Percentiles rank a stretch among this genome's conserved stretches.
Evolutionary conservation across 2,329 filamentous ascomycete species (phyloP).

Genomic region (Aspergillus arachidicola): DNA sequence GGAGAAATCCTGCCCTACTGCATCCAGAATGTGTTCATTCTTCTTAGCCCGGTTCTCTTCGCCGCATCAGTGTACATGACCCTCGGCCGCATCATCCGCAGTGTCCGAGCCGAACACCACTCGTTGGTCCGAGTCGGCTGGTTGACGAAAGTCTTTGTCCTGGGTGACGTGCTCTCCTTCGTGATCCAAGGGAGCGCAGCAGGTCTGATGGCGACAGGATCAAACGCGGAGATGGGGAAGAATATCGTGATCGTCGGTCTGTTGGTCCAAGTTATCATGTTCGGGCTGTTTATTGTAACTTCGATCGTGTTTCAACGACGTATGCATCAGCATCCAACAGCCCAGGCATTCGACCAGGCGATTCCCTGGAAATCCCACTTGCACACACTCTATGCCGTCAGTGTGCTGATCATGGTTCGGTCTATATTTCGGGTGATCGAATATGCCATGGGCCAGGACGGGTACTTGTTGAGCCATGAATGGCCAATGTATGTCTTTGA

Average conservation of each 20-base stretch:
- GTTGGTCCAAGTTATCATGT: constrained; percentile 28
- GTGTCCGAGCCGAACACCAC: constrained; percentile 44
- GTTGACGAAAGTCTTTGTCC: constrained; percentile 53
- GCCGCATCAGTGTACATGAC: constrained; percentile 56
- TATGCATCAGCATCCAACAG: constrained; percentile 19
- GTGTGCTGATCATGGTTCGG: constrained; percentile 44
- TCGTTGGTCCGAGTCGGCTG: constrained; percentile 47
- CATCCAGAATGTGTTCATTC: constrained; percentile 48
- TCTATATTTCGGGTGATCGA: constrained; percentile 53
- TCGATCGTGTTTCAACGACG: constrained; percentile 23
- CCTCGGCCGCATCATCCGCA: constrained; percentile 49
- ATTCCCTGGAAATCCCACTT: constrained; percentile 19
- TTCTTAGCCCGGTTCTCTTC: constrained; percentile 53
- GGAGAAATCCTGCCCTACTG: constrained; percentile 35
- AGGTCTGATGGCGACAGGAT: constrained; percentile 23
- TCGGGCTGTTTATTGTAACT: constrained; percentile 27
- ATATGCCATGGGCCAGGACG: constrained; percentile 47
- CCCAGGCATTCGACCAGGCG: constrained; percentile 7
- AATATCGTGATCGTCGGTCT: constrained; percentile 25
- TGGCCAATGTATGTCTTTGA: constrained; percentile 51
- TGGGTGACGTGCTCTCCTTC: constrained; percentile 53
- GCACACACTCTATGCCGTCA: constrained; percentile 23
- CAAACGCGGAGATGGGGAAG: constrained; percentile 2
- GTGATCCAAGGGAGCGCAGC: constrained; percentile 42
- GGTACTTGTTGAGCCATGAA: constrained; percentile 46